A percentile compares a stretch with the other conserved stretches of the same genome.
Evolutionary conservation across 2,329 filamentous ascomycete species (phyloP).

Genomic region (Aspergillus sp.): DNA sequence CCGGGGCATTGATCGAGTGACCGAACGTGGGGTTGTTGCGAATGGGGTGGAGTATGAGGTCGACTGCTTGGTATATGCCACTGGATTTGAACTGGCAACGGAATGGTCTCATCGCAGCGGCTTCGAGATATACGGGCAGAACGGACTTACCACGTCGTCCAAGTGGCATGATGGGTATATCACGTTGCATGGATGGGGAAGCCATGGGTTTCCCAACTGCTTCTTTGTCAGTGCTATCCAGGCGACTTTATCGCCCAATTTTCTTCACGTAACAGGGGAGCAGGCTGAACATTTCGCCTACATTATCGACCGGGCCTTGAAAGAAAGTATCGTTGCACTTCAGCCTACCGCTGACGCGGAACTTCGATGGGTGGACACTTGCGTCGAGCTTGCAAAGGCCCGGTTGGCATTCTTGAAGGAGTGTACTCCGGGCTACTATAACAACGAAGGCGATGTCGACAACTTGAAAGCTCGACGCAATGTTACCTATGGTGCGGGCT

Average conservation of each 20-base stretch:
- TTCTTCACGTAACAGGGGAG: background rate
- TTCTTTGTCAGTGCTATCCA: conserved; percentile 1
- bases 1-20: conserved; percentile 41
- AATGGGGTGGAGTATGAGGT: conserved; percentile 43
- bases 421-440: conserved; percentile 5
- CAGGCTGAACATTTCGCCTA: conserved; percentile 2
- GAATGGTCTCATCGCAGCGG: background rate
- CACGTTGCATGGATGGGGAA: background rate
- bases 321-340: background rate
- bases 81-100: conserved; percentile 3
- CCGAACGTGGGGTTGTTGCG: conserved; percentile 46
- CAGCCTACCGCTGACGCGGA: conserved; percentile 1
- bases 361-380: background rate
- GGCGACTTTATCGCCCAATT: conserved; percentile 2
- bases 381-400: background rate
- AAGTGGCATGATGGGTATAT: background rate
- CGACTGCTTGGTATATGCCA: conserved; percentile 43
- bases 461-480: background rate
- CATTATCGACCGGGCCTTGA: background rate
- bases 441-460: conserved; percentile 1
- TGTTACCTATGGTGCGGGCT: background rate
- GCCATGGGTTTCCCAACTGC: conserved; percentile 5
- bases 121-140: background rate
- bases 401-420: background rate
- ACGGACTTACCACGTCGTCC: background rate